A percentile compares a stretch with the other conserved stretches of the same genome.
These are phyloP conservation scores for Fusarium solani-melongenae DNA, from an alignment of 2,329 filamentous ascomycete species.

Conservation along the genomic window DNA sequence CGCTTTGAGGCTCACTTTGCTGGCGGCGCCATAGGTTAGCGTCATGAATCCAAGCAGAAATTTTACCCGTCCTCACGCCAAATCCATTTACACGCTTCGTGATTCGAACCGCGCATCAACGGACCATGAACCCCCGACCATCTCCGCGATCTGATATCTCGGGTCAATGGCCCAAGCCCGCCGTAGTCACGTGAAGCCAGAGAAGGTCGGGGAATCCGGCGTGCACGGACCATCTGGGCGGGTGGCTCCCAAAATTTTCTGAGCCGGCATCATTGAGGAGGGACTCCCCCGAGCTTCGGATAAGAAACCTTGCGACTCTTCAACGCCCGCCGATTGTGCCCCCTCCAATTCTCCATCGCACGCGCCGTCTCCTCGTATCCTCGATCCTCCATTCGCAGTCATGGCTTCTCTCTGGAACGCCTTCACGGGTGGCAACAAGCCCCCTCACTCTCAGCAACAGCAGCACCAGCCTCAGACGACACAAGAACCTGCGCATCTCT, in stretches of 20 bases:
- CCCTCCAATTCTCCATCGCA: conserved; percentile 25
- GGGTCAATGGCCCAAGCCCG: conserved; percentile 12
- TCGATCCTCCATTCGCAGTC: conserved; percentile 34
- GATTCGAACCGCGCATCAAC: not conserved
- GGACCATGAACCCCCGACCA: not conserved
- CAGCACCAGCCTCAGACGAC: conserved; percentile 47
- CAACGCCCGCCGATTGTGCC: conserved; percentile 31
- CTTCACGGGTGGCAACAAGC: conserved; percentile 69
- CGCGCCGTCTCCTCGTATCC: conserved; percentile 20
- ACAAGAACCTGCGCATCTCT: conserved; percentile 63
- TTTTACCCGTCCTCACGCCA: not conserved
- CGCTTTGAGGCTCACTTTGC: not conserved
- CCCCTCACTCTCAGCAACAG: conserved; percentile 55
- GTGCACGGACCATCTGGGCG: conserved; percentile 41
- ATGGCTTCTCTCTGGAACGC: conserved; percentile 72
- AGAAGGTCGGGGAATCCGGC: conserved; percentile 21
- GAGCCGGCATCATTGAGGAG: conserved; percentile 35
- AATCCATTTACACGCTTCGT: not conserved
- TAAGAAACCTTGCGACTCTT: conserved; percentile 39
- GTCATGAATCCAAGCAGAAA: not conserved
- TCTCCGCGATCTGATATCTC: not conserved
- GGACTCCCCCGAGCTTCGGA: conserved; percentile 38
- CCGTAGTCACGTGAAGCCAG: conserved; percentile 26
- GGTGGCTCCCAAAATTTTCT: conserved; percentile 47
- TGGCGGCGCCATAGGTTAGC: not conserved